Conservation (phyloP, 2,329 filamentous ascomycete species). For the Pestalotiopsis sp. region DNA sequence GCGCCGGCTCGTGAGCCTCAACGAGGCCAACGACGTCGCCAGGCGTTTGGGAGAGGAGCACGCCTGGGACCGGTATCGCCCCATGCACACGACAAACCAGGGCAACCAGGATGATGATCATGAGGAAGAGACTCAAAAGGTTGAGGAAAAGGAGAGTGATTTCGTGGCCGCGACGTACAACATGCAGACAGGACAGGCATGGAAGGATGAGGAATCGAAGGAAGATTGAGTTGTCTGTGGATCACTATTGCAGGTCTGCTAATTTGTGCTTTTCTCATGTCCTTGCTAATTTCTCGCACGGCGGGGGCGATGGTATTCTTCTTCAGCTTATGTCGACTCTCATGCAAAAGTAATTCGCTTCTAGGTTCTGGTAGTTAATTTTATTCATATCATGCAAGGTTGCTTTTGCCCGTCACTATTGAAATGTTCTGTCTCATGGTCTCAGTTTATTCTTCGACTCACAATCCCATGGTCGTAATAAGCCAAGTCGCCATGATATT, state of each 20-base stretch:
- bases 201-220: background rate
- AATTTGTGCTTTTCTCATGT: background rate
- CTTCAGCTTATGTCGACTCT: background rate
- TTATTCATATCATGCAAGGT: background rate
- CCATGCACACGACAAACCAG: constrained; percentile 9
- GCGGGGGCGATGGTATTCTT: background rate
- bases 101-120: constrained; percentile 11
- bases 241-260: background rate
- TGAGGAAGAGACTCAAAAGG: constrained; percentile 9
- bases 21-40: constrained; percentile 62
- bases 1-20: constrained; percentile 55
- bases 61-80: constrained; percentile 29
- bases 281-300: background rate
- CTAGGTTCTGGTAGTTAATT: background rate
- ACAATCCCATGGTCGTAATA: too few species aligned
- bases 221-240: background rate
- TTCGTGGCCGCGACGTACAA: constrained; percentile 14
- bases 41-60: constrained; percentile 57
- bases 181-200: background rate
- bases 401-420: background rate
- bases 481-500: too few species aligned
- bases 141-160: constrained; percentile 16
- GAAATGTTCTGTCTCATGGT: too few species aligned
- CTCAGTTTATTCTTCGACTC: too few species aligned
- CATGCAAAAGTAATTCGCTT: background rate